Evolutionary conservation across 2,329 filamentous ascomycete genomes (phyloP).

Genomic region (Rhynchosporium graminicola): DNA sequence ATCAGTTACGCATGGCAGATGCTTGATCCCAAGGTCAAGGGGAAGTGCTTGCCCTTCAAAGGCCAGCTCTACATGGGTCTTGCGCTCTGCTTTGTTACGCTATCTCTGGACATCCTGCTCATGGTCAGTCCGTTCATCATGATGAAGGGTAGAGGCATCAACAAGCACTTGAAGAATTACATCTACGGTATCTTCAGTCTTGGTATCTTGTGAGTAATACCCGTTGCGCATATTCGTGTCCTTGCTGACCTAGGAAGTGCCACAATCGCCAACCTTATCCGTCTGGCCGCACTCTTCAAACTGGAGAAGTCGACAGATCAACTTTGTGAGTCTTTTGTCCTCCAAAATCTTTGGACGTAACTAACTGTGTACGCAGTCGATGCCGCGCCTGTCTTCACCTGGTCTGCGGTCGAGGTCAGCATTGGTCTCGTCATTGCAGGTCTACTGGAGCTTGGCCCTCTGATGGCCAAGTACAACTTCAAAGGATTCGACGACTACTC

Average conservation of each 20-base stretch:
- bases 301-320: conserved; percentile 26
- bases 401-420: conserved; percentile 32
- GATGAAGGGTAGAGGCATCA: conserved; percentile 42
- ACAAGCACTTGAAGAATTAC: conserved; percentile 24
- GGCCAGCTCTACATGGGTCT: conserved; percentile 27
- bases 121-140: conserved; percentile 96
- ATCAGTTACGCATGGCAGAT: conserved; percentile 27
- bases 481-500: conserved; percentile 27
- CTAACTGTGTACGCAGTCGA: conserved; percentile 25
- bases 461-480: conserved; percentile 25
- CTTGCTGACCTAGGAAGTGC: conserved; percentile 19
- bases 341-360: not conserved
- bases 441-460: conserved; percentile 28
- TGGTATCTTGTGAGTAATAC: conserved; percentile 26
- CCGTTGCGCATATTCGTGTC: not conserved
- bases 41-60: conserved; percentile 21
- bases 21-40: conserved; percentile 25
- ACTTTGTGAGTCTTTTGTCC: conserved; percentile 25
- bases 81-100: conserved; percentile 28
- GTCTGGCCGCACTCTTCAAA: conserved; percentile 27
- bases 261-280: conserved; percentile 33
- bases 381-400: conserved; percentile 31
- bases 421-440: conserved; percentile 30
- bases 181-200: conserved; percentile 29
- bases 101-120: conserved; percentile 42